Conservation (phyloP, 371 early-diverging fungal genomes). For the Phascolomyces articulosus region DNA sequence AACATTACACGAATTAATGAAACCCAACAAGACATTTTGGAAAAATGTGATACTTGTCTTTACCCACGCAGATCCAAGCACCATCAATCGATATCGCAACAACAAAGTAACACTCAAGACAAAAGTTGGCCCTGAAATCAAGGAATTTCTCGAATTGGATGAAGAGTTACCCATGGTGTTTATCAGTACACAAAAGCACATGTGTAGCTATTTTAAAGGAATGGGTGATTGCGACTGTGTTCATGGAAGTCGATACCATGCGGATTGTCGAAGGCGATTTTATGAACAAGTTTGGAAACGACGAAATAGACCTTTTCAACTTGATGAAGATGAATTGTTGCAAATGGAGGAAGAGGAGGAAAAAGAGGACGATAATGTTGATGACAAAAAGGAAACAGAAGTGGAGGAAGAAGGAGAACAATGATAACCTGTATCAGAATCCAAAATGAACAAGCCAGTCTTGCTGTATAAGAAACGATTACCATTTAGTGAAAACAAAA, state of each 20-base stretch:
- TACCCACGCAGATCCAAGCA: conserved; percentile 39
- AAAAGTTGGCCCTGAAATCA: conserved; percentile 25
- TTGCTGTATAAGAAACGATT: too few relatives aligned
- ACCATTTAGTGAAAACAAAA: too few relatives aligned
- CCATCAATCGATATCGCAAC: conserved; percentile 19
- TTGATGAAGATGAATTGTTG: not conserved
- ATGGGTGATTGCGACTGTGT: conserved; percentile 46
- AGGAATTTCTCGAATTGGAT: conserved; percentile 21
- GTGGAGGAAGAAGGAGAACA: too few relatives aligned
- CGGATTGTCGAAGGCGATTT: conserved; percentile 40
- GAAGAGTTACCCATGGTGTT: conserved; percentile 44
- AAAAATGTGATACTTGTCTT: conserved; percentile 44
- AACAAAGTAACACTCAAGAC: conserved; percentile 36
- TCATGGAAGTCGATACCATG: conserved; percentile 33
- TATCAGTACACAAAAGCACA: conserved; percentile 40
- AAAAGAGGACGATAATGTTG: too few relatives aligned
- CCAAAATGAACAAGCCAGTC: too few relatives aligned
- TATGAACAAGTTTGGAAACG: conserved; percentile 40
- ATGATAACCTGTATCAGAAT: too few relatives aligned
- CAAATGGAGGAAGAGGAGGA: not conserved
- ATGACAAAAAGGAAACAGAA: too few relatives aligned
- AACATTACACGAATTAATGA: conserved; percentile 18
- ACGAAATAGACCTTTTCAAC: conserved; percentile 21
- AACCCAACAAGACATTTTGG: conserved; percentile 31
- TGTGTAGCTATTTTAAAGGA: conserved; percentile 39